Evolutionary conservation across 139 green algal genomes (phyloP), one percentile per base, ranked within the genome.

Genomic region (Klebsormidium nitens): DNA sequence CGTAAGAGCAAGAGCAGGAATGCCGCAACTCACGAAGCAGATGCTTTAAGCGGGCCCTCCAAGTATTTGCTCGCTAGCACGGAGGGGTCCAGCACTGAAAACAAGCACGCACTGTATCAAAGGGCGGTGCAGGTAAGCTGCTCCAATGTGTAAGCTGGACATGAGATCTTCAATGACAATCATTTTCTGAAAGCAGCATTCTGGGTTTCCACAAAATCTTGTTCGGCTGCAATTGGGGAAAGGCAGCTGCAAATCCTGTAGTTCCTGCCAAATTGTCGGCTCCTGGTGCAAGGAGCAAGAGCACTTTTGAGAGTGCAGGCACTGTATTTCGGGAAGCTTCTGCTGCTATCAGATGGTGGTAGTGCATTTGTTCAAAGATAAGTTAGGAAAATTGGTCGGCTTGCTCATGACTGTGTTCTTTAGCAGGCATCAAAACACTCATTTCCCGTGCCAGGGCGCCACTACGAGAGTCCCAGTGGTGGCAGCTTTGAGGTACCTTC

Each of bases 111-210:
- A n/a, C 35, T 75, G 5, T 75, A 75, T 36, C 67, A 75, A 35
- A 32, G 67, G 11, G 67, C 67, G n/a, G 67, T 75, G n/a, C 67
- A 75, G 67, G 67, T 75, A 23, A 17, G 44, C 44, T 14, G 17
- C 44, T 31, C 29, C 1, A 17, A 48, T 4, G 0, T 37, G 40
- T 42, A 28, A 46, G 8, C 28, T 1, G 32, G 4, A 38, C 5
- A 38, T 71, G n/a, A 32, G 31, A 26, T 3, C 11, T 34, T 66
- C 36, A 37, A 73, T 57, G 31, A 65, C 5, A 23, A 39, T 42
- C n/a, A n/a, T n/a, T n/a, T n/a, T n/a, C n/a, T n/a, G n/a, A n/a
- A n/a, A n/a, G n/a, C n/a, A 5, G 23, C 17, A 47, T 55, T 50
- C 48, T n/a, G 39, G 11, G 40, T 26, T 61, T n/a, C 26, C 31